Base-by-base conservation (phyloP, 352 stramenopile species). In the Detonula confervacea region DNA sequence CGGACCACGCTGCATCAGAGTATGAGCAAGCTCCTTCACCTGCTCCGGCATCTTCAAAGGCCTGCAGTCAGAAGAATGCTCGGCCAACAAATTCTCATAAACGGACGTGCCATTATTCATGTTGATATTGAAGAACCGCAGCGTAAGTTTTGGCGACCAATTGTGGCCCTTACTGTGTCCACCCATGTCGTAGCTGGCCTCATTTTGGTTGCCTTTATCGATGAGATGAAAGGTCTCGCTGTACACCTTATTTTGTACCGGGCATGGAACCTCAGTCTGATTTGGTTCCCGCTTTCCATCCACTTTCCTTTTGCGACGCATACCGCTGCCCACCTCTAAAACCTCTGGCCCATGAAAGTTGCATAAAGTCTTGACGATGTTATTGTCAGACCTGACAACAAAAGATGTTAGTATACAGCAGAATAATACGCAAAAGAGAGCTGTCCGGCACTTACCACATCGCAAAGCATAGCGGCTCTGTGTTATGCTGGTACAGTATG, bases 191-290 rank as follows among this genome's bases (percentile, higher is more conserved):
- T 76, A 68, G 7, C 24, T 51, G n/a, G 22, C 22, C 37, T 76
- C 35, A 6, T 24, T 27, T n/a, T 24, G 33, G 33, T 68, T 76
- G 14, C 67, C 67, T 51, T 76, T 76, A 16, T 76, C 67, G 51
- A 76, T 76, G 6, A 68, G 54, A 52, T 76, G 54, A 33, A 76
- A 76, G 24, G 55, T 68, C 22, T 67, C 24, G 30, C 67, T 62
- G 35, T 76, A 76, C 18, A 49, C n/a, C 35, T 68, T 76, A 8
- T 68, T 46, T 27, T 76, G 67, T 35, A 9, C n/a, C 20, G 54
- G 35, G 54, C 67, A 76, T 14, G 67, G 11, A 22, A 73, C 47
- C 27, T 39, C 33, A 3, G 64, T 56, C 14, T 14, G n/a, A 1
- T 73, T 7, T 24, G 24, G 44, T 27, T 73, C 64, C 27, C 64